Base-by-base conservation (phyloP, 2,329 filamentous ascomycete genomes). In the Claviceps sp. region DNA sequence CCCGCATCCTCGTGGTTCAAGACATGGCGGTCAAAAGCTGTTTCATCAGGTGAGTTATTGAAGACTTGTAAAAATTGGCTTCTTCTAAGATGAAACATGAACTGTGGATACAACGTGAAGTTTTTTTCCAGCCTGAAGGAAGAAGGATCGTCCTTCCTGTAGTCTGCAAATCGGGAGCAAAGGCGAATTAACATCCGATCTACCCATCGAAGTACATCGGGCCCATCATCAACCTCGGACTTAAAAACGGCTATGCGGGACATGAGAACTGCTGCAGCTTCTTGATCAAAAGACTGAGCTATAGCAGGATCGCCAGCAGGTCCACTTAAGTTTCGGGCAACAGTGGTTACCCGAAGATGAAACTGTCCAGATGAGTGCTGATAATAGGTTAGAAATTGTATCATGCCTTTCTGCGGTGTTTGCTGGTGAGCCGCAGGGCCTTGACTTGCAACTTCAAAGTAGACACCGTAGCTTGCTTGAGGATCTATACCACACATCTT, bases 401-500 rank as follows among this genome's bases (percentile, higher is more conserved):
- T 91, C 79, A 97, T 89, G 53, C 88, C 93, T 69, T 93, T 89
- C 65, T 95, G 88, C 26, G 88, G 85, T 6, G 85, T 82, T 66
- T 91, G 88, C 63, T 91, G 87, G 67, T 94, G 87, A 48, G 86
- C 78, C 16, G 89, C 86, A 7, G 89, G 89, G 38, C 89, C 89
- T 70, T 97, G 93, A 61, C 87, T 89, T 47, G 93, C 91, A 64
- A 98, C 94, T 68, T 98, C 93, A 61, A 97, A 98, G 71, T 97
- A 98, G 56, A 98, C 79, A 55, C 89, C 93, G 62, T 97, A 97
- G 62, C 89, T 96, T 36, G 93, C 83, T 52, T 83, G 85, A 11
- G 93, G 93, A 61, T 97, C 90, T 59, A 98, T 96, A 59, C 89
- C 90, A 63, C 93, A 97, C 91, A 98, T 96, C 72, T 98, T 98